Percentiles rank a stretch among this genome's conserved stretches.
These are phyloP conservation scores for Chloranthus sessilifolius DNA, from an alignment of 164 flowering plant genomes.

Conservation along the genomic window DNA sequence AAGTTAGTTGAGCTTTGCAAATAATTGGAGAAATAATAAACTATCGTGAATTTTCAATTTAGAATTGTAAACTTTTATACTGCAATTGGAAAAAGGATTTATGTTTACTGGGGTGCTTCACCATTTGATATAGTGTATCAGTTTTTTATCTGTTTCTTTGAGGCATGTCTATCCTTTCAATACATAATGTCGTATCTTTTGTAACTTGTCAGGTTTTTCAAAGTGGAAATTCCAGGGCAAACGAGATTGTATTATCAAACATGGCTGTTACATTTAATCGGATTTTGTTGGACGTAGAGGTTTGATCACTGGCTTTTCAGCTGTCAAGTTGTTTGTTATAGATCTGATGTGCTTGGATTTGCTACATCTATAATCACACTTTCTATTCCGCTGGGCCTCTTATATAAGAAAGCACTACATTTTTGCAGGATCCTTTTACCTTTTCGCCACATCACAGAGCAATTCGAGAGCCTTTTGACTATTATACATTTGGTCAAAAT, in stretches of 20 bases:
- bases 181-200: no score
- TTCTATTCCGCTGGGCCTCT: constrained; percentile 9
- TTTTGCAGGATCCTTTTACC: constrained; percentile 72
- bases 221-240: constrained; percentile 69
- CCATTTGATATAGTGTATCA: no score
- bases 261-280: constrained; percentile 74
- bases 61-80: background rate
- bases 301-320: constrained; percentile 18
- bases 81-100: no score
- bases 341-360: background rate
- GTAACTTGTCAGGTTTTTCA: constrained; percentile 49
- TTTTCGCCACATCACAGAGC: constrained; percentile 82
- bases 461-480: constrained; percentile 88
- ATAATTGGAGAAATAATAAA: no score
- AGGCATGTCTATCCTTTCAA: background rate
- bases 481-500: constrained; percentile 81
- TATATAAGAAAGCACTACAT: constrained; percentile 4
- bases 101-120: no score
- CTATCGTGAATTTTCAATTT: background rate
- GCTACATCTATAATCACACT: background rate
- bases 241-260: constrained; percentile 63
- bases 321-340: constrained; percentile 4
- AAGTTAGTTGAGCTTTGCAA: no score
- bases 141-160: no score
- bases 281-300: constrained; percentile 69